Base-by-base conservation (phyloP, 768 basidiomycete species). In the Tulasnella sp. region DNA sequence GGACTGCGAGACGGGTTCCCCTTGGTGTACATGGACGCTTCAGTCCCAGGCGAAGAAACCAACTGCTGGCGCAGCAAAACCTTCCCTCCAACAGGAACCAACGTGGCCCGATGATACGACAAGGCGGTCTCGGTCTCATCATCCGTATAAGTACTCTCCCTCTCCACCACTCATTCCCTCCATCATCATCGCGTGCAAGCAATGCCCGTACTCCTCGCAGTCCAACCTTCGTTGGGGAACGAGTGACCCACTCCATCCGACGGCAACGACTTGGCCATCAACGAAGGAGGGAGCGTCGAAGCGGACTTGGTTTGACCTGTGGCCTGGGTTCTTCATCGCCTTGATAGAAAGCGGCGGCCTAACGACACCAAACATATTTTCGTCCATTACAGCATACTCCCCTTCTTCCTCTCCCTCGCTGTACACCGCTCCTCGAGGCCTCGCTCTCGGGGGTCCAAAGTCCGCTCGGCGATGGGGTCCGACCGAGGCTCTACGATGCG, bases 351-450 rank as follows among this genome's bases (percentile, higher is more conserved):
- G 35, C 35, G 35, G 40, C 6, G 73, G 40, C 29, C 42, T 10
- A 48, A 74, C 73, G 7, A 74, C 73, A 15, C 73, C 73, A 44
- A 74, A 74, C 35, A 74, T 39, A 46, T 74, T 40, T 40, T 74
- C 73, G 20, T 42, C 46, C 13, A 7, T 29, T 6, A 44, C 46
- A 6, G 32, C 26, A 40, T 46, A 74, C 73, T 74, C 73, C 26
- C 73, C 73, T 46, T 74, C 73, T 13, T 74, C 73, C 26, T 74
- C 73, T 35, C 73, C 73, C 42, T 74, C 73, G 39, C 73, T 74
- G 40, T 44, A 74, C 29, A 74, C 46, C 20, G 35, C 73, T 42
- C 73, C 73, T 39, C 20, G 46, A 20, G 73, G 40, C 26, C 73
- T 13, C n/a, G 39, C 10, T 32, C 46, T 13, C 18, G 73, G 73